Base-by-base conservation (phyloP, 495 filamentous ascomycete species). In the Aspergillus carlsbadensis region DNA sequence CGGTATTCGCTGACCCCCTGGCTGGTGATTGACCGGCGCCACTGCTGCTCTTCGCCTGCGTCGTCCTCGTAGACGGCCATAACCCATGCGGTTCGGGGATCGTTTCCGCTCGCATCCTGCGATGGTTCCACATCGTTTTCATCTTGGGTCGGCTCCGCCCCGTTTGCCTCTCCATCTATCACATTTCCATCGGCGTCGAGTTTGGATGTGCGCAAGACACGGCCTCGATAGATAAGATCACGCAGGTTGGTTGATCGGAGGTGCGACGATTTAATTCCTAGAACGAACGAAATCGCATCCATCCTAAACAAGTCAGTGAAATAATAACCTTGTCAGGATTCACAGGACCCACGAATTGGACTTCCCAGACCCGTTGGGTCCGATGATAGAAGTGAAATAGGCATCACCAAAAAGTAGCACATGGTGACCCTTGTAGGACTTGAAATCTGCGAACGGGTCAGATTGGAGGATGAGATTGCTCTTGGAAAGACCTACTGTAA, bases 41-140 rank as follows among this genome's bases (percentile, higher is more conserved):
- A 99, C 64, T 86, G 82, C 61, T 96, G 91, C 70, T 96, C 90
- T 57, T 98, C 92, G 33, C 92, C 93, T 2, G 91, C 92, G 70
- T 98, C 94, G 61, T 99, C 94, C 68, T 97, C 92, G 72, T 97
- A 99, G 33, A 98, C 92, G 7, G 94, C 94, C 92, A 96, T 97
- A 3, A 99, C 94, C 93, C 92, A 99, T 4, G 94, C 94, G 6
- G 87, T 91, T 62, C 89, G 90, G 1, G 94, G 95, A 59, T 98
- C 93, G 59, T 83, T 81, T 37, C 75, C 72, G 34, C 77, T 77
- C 31, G 80, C 77, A 36, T 79, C 77, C 58, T 82, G 78, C 14
- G 77, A 70, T n/a, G 73, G 71, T 41, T 78, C 78, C 5, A 45
- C 60, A 11, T 71, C 71, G 18, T 52, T 50, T 40, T 52, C 67